Evolutionary conservation across 2,329 filamentous ascomycete genomes (phyloP).

Genomic region (Neopestalotiopsis sp.): DNA sequence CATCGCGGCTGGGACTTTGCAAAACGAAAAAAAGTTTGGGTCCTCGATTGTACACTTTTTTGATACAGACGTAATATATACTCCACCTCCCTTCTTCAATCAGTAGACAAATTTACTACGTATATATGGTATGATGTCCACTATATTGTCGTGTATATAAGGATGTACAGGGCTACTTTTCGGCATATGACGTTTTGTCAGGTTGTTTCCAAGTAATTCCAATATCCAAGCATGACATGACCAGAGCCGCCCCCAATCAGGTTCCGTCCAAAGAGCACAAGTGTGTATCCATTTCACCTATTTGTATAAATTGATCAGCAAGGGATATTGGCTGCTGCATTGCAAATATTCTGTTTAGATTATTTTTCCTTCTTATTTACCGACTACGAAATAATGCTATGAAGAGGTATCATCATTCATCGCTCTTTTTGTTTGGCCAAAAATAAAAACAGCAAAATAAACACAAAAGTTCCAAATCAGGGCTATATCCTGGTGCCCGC

Average conservation of each 20-base stretch:
- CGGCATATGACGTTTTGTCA: neutral
- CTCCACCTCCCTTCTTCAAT: neutral
- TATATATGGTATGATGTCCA: neutral
- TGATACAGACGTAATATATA: slow-evolving; percentile 6
- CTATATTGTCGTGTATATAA: no score
- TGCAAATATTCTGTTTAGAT: neutral
- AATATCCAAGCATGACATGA: no score
- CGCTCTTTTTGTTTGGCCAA: neutral
- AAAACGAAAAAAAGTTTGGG: neutral
- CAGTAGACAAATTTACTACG: neutral
- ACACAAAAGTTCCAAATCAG: neutral
- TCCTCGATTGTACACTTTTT: slow-evolving; percentile 10
- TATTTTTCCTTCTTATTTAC: neutral
- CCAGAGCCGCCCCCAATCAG: no score
- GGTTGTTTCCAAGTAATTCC: no score
- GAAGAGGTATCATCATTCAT: slow-evolving; percentile 4
- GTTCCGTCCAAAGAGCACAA: no score
- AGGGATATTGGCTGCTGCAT: neutral
- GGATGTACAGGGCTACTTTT: no score
- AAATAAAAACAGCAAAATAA: slow-evolving; percentile 1
- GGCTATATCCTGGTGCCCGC: no score
- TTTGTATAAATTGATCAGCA: neutral
- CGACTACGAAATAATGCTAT: slow-evolving; percentile 5
- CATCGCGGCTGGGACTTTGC: slow-evolving; percentile 7
- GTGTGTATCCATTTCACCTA: neutral